phyloP scores from a whole-genome alignment of 306 rosid genomes.

The Medicago ruthenica region DNA sequence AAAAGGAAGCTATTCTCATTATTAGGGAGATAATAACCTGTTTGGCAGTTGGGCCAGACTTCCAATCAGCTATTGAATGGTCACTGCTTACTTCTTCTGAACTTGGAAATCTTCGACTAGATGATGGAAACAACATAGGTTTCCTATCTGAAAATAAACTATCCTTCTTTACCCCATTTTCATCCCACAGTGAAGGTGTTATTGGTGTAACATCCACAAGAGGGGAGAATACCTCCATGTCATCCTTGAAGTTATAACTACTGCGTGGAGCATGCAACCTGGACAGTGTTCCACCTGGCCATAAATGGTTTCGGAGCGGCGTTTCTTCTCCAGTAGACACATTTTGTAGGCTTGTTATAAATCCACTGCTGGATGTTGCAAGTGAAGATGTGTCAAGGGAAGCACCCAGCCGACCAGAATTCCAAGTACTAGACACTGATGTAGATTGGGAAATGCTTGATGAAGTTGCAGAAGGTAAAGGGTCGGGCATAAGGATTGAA shows the following conservation, averaged over 20 bases:
- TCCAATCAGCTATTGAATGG: constrained; percentile 90
- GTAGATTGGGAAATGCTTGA: constrained; percentile 67
- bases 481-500: constrained; percentile 98
- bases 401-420: constrained; percentile 68
- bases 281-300: constrained; percentile 79
- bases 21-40: constrained; percentile 64
- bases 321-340: constrained; percentile 72
- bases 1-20: constrained; percentile 36
- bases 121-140: constrained; percentile 78
- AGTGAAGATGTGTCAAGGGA: constrained; percentile 61
- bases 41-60: constrained; percentile 63
- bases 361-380: constrained; percentile 57
- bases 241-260: constrained; percentile 90
- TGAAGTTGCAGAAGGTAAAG: constrained; percentile 83
- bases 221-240: constrained; percentile 99
- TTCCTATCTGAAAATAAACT: constrained; percentile 71
- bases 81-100: constrained; percentile 68
- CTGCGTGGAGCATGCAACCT: constrained; percentile 85
- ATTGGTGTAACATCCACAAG: constrained; percentile 97
- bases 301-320: constrained; percentile 72
- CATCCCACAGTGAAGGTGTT: constrained; percentile 92
- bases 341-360: constrained; percentile 58
- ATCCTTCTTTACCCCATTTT: constrained; percentile 76
- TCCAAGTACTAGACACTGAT: constrained; percentile 64
- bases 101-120: constrained; percentile 70